Evolutionary conservation across 208 protist genomes (phyloP), one percentile per base, ranked within the genome.

Genomic region (Kentomonas sorsogonicus): DNA sequence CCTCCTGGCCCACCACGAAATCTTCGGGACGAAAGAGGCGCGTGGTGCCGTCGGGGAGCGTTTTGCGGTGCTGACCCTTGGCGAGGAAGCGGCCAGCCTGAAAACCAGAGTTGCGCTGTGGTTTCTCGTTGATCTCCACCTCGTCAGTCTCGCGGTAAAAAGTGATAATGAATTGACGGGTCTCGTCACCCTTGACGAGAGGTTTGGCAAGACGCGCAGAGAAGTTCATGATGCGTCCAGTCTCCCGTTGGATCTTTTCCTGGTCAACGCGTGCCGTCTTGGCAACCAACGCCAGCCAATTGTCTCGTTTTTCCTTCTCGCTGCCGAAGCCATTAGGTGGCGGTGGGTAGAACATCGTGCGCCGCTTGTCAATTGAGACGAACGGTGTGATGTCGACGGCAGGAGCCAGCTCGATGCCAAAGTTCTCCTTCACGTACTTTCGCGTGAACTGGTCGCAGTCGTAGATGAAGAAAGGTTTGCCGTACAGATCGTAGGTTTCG

Each of bases 111-210:
- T 96, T 97, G 15, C 82, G 67, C 25, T 63, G 52, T 6, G 79
- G 61, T 44, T 83, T 82, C 59, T 98, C 94, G 30, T 75, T 83
- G 43, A 98, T 86, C 38, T 84, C 70, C 13, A 97, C 30, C 55
- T 93, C 86, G 58, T 89, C 82, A 0, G 88, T 89, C 53, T 82
- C 90, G n/a, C 93, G 73, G 67, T 87, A 75, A 69, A 93, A 97
- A 10, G 83, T 77, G 57, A 97, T 75, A 25, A 96, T 67, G 73
- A 97, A 97, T 22, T 80, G 50, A 41, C 94, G 65, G 25, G 60
- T 67, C 27, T 74, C 70, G 72, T 97, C 94, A 20, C 70, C 81
- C 25, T 69, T 69, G 22, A 73, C 69, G 30, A 84, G 63, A 18
- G 83, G 85, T 0, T 88, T 80, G 5, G 68, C 63, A 10, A 92